Base-by-base conservation (phyloP, 495 filamentous ascomycete species). In the Penicillium steckii region DNA sequence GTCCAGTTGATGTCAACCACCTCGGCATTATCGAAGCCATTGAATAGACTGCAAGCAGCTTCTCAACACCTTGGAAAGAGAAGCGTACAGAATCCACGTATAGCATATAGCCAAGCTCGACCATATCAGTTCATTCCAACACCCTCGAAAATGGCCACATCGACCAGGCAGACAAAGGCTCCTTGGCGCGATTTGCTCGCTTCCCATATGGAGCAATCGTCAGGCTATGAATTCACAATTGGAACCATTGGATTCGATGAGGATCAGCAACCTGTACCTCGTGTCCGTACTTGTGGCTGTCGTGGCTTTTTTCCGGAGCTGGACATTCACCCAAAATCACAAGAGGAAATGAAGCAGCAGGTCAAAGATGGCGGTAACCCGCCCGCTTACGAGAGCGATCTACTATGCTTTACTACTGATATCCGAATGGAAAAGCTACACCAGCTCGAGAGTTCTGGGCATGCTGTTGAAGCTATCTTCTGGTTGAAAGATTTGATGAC, bases 371-470 rank as follows among this genome's bases (percentile, higher is more conserved):
- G 72, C 53, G 33, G 56, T 19, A 97, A 97, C 65, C 83, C 86
- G 8, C 52, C 58, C 8, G 58, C 84, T 0, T 96, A 77, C 63
- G 84, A 88, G 44, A 88, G 81, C 46, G 91, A 97, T 56, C 68
- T 90, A 51, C 76, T 85, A 3, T 84, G 87, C 1, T 86, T 97
- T 53, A 97, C 93, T 0, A 95, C 92, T 0, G 94, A 98, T 65
- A 78, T 80, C 8, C 79, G 94, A 9, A 95, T 91, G 89, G 78
- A 85, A 26, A 98, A 98, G 74, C 73, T 85, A 2, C 68, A 67
- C 3, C 85, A 97, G 65, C 57, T 97, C 0, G 50, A 57, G 12
- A 46, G 30, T 8, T 66, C 65, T 5, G 89, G 87, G 0, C 85
- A 82, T 19, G 76, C 77, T 0, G 82, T 91, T 12, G 94, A 98